Base-by-base conservation (phyloP, 371 early-diverging fungal genomes). In the Rhizopus sp. region DNA sequence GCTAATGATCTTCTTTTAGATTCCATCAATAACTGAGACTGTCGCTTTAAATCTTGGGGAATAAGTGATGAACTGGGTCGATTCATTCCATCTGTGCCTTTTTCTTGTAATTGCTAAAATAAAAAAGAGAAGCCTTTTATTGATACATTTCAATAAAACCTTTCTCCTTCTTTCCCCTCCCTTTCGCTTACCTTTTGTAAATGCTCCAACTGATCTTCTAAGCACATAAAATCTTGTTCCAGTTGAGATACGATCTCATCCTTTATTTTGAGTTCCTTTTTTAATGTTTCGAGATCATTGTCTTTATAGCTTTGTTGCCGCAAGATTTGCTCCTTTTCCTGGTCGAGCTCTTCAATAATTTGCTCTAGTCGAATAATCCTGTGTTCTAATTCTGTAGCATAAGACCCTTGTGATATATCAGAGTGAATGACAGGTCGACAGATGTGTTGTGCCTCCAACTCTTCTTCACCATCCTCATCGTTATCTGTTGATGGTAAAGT, bases 341-440 rank as follows among this genome's bases (percentile, higher is more conserved):
- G 49, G 13, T 77, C 75, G 51, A 77, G 38, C 41, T 77, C 76
- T 29, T 70, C 72, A 39, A 77, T 72, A 13, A 69, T 56, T 47
- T 67, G 65, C 39, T 75, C 75, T 16, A 80, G 60, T 33, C 69
- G 58, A 2, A 55, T 44, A 37, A 74, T 70, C 55, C 68, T 75
- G n/a, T 73, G 70, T 60, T 77, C 73, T 10, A 80, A 40, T 34
- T 77, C 77, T 41, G 62, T 60, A 13, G 77, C 80, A 52, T 77
- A 77, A 2, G 73, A 74, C 6, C 75, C 75, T 53, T 75, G 74
- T 0, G 77, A 77, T 5, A 77, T 75, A 31, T 60, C 59, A 0
- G 80, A 80, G 44, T 77, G 77, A 45, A 80, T 73, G 13, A 80
- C 62, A 3, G 80, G 80, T 34, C 80, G 56, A 56, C 80, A 80